A percentile compares a stretch with the other conserved stretches of the same genome.
Evolutionary conservation across 1,284 basidiomycete species (phyloP).

Genomic region (Gastroboletus turbinatus): DNA sequence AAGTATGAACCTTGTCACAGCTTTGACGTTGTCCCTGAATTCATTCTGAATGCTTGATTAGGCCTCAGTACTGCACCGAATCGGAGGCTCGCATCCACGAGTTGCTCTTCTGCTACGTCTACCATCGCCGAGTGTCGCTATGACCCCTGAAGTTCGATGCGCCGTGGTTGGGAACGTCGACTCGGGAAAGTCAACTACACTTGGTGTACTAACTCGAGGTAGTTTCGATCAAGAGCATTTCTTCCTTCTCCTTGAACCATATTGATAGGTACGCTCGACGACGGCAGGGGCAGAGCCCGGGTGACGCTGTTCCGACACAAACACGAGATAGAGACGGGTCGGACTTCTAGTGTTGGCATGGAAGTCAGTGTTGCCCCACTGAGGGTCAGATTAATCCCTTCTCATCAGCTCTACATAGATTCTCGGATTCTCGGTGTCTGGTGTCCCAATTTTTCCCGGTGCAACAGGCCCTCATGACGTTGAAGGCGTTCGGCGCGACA

Average conservation of each 20-base stretch:
- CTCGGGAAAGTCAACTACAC: constrained; percentile 91
- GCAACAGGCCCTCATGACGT: constrained; percentile 54
- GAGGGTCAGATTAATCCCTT: not conserved
- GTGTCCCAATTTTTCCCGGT: constrained; percentile 74
- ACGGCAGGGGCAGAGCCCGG: constrained; percentile 91
- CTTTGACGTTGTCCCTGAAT: not conserved
- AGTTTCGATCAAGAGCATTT: constrained; percentile 4
- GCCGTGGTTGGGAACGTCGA: constrained; percentile 96
- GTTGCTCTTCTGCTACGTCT: constrained; percentile 63
- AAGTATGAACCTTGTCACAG: constrained; percentile 43
- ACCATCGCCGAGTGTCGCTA: constrained; percentile 68
- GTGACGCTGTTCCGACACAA: constrained; percentile 95
- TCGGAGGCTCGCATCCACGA: constrained; percentile 48
- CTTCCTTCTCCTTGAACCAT: constrained; percentile 29
- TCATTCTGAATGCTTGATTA: constrained; percentile 26
- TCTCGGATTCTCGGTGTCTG: constrained; percentile 76
- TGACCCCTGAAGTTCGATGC: constrained; percentile 87
- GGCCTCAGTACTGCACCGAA: constrained; percentile 58
- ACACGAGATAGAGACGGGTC: constrained; percentile 94
- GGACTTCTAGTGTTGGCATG: constrained; percentile 95
- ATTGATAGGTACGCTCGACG: constrained; percentile 77
- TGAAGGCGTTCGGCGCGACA: constrained; percentile 74
- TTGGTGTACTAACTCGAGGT: constrained; percentile 85
- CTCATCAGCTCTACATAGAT: constrained; percentile 50
- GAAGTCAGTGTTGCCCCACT: constrained; percentile 62